Conservation (phyloP, 768 basidiomycete species). For the Kondoa subrosea region DNA sequence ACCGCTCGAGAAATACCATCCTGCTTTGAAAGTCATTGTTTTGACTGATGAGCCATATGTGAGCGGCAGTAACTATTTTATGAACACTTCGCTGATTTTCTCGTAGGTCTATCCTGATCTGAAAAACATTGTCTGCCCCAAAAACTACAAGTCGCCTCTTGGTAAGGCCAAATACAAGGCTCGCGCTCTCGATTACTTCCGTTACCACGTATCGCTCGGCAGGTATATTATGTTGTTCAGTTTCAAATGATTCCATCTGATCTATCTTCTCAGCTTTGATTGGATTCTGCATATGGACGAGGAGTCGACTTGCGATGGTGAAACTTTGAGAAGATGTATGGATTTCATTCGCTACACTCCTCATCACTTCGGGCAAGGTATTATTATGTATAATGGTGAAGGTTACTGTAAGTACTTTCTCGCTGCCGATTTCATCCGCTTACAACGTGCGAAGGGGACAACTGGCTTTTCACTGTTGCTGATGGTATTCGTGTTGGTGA, state of each 20-base stretch:
- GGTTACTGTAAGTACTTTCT: slow-evolving; percentile 16
- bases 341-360: slow-evolving; percentile 31
- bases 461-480: slow-evolving; percentile 31
- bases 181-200: slow-evolving; percentile 32
- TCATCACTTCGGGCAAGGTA: slow-evolving; percentile 31
- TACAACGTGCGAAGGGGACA: slow-evolving; percentile 27
- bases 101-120: slow-evolving; percentile 29
- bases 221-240: slow-evolving; percentile 12
- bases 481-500: slow-evolving; percentile 31
- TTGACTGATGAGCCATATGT: slow-evolving; percentile 27
- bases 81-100: slow-evolving; percentile 3
- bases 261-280: slow-evolving; percentile 20
- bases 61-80: not conserved
- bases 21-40: slow-evolving; percentile 30
- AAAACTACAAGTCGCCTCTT: slow-evolving; percentile 30
- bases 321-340: slow-evolving; percentile 29
- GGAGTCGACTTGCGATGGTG: slow-evolving; percentile 30
- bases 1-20: slow-evolving; percentile 31
- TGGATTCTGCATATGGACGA: slow-evolving; percentile 32
- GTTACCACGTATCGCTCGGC: slow-evolving; percentile 29
- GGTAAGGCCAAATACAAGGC: slow-evolving; percentile 32
- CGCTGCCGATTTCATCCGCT: not conserved
- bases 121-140: slow-evolving; percentile 31
- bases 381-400: slow-evolving; percentile 31
- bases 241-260: not conserved